Percentiles rank a stretch among this genome's conserved stretches.
Conservation (phyloP, 169 alveolate species). For the Cryptosporidium andersoni region DNA sequence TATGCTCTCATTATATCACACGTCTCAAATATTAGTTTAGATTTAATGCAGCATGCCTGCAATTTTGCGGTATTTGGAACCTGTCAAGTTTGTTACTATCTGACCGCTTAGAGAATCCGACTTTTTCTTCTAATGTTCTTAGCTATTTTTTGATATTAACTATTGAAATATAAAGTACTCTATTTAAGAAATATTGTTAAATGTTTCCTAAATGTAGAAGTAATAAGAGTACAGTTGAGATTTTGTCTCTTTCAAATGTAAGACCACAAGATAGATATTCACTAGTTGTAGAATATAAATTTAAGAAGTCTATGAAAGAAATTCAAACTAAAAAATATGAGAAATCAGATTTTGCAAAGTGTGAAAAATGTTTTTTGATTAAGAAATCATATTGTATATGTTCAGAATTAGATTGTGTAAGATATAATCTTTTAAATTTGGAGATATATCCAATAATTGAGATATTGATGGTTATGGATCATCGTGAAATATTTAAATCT, state of each 20-base stretch:
- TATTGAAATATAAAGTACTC: too few relatives aligned
- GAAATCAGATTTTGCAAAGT: constrained; percentile 12
- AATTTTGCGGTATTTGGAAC: too few relatives aligned
- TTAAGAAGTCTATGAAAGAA: constrained; percentile 25
- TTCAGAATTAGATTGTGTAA: not conserved
- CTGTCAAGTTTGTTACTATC: too few relatives aligned
- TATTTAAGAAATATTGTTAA: not conserved
- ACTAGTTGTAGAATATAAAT: constrained; percentile 22
- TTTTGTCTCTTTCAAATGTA: constrained; percentile 20
- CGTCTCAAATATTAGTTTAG: too few relatives aligned
- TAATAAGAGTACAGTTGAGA: not conserved
- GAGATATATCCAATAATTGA: constrained; percentile 17
- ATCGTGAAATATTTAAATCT: constrained; percentile 49
- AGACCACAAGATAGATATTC: constrained; percentile 48
- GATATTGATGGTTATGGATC: constrained; percentile 29
- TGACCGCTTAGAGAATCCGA: too few relatives aligned
- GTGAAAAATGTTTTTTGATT: constrained; percentile 30
- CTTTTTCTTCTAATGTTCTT: too few relatives aligned
- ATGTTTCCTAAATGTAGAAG: not conserved
- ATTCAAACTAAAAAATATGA: constrained; percentile 6
- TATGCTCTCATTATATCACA: too few relatives aligned
- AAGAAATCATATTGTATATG: constrained; percentile 51
- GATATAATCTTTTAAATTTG: not conserved
- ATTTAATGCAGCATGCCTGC: too few relatives aligned
- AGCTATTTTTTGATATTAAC: too few relatives aligned